Percentiles rank a stretch among this genome's conserved stretches.
Evolutionary conservation across 306 rosid species (phyloP).

Genomic region (Carpinus fangiana): DNA sequence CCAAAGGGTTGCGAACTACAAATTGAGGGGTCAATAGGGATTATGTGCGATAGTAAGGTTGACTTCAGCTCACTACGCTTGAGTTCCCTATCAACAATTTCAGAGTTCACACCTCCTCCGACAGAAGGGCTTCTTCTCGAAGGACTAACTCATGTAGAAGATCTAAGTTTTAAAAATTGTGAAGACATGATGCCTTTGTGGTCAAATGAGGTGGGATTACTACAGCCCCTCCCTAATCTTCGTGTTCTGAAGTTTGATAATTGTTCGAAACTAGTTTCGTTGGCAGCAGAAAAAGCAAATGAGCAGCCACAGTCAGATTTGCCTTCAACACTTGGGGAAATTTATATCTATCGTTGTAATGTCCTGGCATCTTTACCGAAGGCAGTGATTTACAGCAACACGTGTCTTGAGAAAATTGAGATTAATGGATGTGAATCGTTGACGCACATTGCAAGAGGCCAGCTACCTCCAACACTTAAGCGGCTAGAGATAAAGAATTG

Average conservation of each 20-base stretch:
- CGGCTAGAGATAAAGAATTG: not conserved
- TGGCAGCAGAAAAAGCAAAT: not conserved
- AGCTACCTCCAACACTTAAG: constrained; percentile 13
- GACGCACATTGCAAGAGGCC: constrained; percentile 4
- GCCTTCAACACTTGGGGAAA: not conserved
- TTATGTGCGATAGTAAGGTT: not conserved
- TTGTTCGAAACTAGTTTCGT: not conserved
- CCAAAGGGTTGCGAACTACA: not conserved
- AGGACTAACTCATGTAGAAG: not conserved
- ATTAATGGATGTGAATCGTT: constrained; percentile 12
- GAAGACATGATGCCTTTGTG: not conserved
- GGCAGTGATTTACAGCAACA: not conserved
- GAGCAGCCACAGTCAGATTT: not conserved
- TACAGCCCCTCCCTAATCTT: not conserved
- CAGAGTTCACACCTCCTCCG: not conserved
- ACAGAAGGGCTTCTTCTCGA: not conserved
- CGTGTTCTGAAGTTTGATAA: not conserved
- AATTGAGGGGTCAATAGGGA: not conserved
- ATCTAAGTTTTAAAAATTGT: not conserved
- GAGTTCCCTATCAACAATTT: too few species aligned
- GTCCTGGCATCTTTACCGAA: not conserved
- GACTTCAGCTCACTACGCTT: not conserved
- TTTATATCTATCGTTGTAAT: not conserved
- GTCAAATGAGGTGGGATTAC: not conserved
- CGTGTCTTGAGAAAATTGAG: not conserved